Evolutionary conservation across 257 asterid genomes (phyloP).

Genomic region (Solanum stenotomum): DNA sequence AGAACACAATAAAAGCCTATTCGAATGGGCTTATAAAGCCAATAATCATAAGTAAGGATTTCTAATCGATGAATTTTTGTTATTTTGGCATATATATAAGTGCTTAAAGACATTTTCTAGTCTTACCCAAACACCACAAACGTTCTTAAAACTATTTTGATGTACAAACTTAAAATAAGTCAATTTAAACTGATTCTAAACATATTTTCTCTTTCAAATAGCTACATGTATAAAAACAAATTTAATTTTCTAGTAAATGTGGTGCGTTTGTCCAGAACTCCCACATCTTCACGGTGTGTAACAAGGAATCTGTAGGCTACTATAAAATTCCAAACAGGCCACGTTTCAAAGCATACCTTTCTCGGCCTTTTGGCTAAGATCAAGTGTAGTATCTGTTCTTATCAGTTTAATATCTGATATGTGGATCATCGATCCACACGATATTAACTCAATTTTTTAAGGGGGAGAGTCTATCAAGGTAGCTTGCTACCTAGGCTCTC

Average conservation of each 20-base stretch:
- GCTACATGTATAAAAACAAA: neutral
- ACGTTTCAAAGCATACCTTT: conserved; percentile 29
- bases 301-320: neutral
- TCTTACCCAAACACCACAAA: neutral
- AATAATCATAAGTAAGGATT: no score
- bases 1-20: neutral
- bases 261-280: neutral
- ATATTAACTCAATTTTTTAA: neutral
- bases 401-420: conserved; percentile 31
- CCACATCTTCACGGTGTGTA: neutral
- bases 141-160: neutral
- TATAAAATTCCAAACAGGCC: neutral
- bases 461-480: neutral
- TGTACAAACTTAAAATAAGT: neutral
- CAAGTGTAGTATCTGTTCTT: conserved; percentile 80
- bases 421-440: neutral
- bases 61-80: neutral
- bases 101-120: no score
- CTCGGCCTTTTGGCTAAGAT: conserved; percentile 79
- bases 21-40: no score
- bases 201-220: neutral
- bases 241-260: neutral
- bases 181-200: no score
- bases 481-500: neutral
- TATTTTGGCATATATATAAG: neutral